These are phyloP conservation scores for Avena atlantica DNA, from an alignment of 176 grass and related monocot species.

Conservation along the genomic window DNA sequence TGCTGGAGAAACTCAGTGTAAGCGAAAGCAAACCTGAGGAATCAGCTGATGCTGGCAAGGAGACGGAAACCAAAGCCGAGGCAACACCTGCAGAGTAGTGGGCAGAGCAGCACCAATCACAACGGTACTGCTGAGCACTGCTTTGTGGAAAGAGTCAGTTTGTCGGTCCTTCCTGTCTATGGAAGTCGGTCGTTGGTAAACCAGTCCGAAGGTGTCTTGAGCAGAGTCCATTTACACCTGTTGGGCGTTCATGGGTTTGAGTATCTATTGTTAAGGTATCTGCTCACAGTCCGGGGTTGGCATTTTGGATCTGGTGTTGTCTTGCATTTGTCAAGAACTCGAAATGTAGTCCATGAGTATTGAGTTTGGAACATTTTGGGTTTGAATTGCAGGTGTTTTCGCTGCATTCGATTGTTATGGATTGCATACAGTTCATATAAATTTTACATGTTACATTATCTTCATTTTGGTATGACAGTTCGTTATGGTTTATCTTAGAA, in stretches of 20 bases:
- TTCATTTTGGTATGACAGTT: background rate
- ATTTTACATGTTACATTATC: background rate
- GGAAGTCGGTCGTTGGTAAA: constrained; percentile 25
- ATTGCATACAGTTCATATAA: constrained; percentile 25
- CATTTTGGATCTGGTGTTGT: constrained; percentile 30
- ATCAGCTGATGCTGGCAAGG: constrained; percentile 29
- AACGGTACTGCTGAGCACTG: background rate
- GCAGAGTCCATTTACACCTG: constrained; percentile 6
- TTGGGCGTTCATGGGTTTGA: constrained; percentile 3
- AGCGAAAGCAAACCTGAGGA: constrained; percentile 51
- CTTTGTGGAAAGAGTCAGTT: constrained; percentile 32
- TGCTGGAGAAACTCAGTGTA: constrained; percentile 69
- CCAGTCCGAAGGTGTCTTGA: constrained; percentile 31
- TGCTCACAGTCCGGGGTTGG: constrained; percentile 16
- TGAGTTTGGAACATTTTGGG: constrained; percentile 37
- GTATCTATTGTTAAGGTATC: constrained; percentile 27
- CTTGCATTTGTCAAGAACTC: constrained; percentile 39
- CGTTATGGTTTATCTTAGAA: background rate
- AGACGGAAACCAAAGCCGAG: constrained; percentile 28
- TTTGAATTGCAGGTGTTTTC: constrained; percentile 20
- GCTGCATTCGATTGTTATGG: constrained; percentile 2
- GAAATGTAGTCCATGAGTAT: constrained; percentile 34
- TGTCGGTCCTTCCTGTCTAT: background rate
- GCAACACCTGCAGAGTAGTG: constrained; percentile 36
- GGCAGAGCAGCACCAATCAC: background rate